Base-by-base conservation (phyloP, 2,329 filamentous ascomycete species). In the Endoconidiophora polonica region DNA sequence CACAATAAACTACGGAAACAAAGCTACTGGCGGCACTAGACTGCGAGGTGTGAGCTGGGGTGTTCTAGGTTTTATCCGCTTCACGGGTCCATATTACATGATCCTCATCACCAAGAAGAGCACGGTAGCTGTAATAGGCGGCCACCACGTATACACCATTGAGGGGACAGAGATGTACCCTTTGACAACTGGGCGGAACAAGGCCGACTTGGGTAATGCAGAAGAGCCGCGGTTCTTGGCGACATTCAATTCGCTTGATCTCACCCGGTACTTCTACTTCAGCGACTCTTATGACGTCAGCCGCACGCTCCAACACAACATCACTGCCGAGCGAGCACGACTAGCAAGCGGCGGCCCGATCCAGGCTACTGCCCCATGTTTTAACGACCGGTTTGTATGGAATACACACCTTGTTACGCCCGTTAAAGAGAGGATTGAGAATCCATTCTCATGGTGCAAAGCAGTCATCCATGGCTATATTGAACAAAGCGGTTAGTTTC, bases 281-380 rank as follows among this genome's bases (percentile, higher is more conserved):
- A 95, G 90, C 67, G 95, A 95, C 62, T 93, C 90, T 0, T 98
- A 98, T 66, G 86, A 98, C 61, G 83, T 96, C 57, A 98, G 91
- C 0, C 77, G 81, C 49, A 94, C 87, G 1, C 68, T 98, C 44
- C 91, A 98, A 62, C 79, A 90, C 59, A 98, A 98, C 59, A 87
- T 98, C 54, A 81, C 80, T 18, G 74, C 79, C 29, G 87, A 95
- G 63, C 76, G 91, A 38, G 71, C 76, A 45, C 78, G 81, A 2
- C 65, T 94, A 46, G 73, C 77, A 26, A 70, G 79, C 54, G 42
- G 46, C 14, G 29, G n/a, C 14, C 14, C 37, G 4, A 23, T 14
- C 24, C 3, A 29, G 4, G 18, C 42, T 22, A 48, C 23, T 48
- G 42, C 87, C 7, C 29, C 29, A 12, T 9, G 9, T 57, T 83